These are phyloP conservation scores for Pythium monospermum DNA, from an alignment of 352 stramenopile genomes.

Conservation along the genomic window DNA sequence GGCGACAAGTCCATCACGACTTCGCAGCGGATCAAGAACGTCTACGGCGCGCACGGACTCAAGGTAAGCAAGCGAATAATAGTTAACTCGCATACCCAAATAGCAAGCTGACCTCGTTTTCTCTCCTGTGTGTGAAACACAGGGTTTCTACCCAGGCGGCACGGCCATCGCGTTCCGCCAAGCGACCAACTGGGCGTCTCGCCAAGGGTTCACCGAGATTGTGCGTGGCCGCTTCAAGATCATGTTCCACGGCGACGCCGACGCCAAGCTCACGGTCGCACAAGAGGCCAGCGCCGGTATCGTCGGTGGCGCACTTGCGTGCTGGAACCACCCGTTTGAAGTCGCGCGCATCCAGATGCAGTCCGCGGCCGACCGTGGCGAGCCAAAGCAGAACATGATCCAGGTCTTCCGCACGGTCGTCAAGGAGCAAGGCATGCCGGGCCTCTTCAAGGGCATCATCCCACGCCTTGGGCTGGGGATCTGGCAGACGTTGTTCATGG, in stretches of 20 bases:
- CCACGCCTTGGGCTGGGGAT: constrained; percentile 81
- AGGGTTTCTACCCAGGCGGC: constrained; percentile 87
- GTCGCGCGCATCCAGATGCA: constrained; percentile 92
- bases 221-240: constrained; percentile 84
- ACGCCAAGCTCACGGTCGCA: constrained; percentile 85
- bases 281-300: constrained; percentile 86
- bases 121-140: neutral
- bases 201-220: constrained; percentile 88
- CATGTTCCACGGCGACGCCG: constrained; percentile 69
- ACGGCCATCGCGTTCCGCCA: constrained; percentile 90
- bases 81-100: too few species aligned
- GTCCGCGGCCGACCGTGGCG: constrained; percentile 79
- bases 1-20: constrained; percentile 87
- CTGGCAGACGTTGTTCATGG: constrained; percentile 92
- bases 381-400: constrained; percentile 88
- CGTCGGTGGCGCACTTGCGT: constrained; percentile 79
- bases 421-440: constrained; percentile 73
- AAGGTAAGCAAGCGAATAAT: too few species aligned
- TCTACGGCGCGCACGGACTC: constrained; percentile 80
- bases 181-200: constrained; percentile 89
- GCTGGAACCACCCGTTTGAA: constrained; percentile 92
- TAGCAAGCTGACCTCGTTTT: neutral
- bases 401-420: constrained; percentile 86
- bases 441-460: constrained; percentile 90
- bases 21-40: constrained; percentile 74